phyloP scores from a whole-genome alignment of 2,329 filamentous ascomycete species.

The Colletotrichum spaethianum region DNA sequence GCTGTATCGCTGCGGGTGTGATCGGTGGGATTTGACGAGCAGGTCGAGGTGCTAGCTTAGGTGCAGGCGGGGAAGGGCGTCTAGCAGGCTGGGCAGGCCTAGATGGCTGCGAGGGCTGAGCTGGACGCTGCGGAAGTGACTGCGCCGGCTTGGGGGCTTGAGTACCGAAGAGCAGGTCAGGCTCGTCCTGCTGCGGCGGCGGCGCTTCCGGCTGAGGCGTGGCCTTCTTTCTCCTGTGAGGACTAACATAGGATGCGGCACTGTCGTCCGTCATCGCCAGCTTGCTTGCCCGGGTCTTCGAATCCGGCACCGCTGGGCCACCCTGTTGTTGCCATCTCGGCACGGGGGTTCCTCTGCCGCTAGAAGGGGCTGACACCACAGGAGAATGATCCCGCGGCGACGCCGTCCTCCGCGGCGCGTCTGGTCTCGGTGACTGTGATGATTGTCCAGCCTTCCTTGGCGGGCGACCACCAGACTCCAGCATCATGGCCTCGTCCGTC shows the following conservation, averaged over 20 bases:
- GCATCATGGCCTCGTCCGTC: conserved; percentile 84
- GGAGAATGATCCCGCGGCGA: conserved; percentile 65
- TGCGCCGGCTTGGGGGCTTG: conserved; percentile 53
- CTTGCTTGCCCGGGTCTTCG: conserved; percentile 76
- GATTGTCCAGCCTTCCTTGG: conserved; percentile 55
- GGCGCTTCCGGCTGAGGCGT: conserved; percentile 59
- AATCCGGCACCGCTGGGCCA: conserved; percentile 60
- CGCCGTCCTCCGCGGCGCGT: conserved; percentile 45
- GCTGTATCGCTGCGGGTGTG: conserved; percentile 77
- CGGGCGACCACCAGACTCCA: conserved; percentile 77
- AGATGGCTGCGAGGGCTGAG: conserved; percentile 55
- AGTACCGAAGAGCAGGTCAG: conserved; percentile 76
- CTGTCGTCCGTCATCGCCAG: conserved; percentile 84
- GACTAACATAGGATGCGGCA: conserved; percentile 88
- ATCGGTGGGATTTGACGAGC: conserved; percentile 76
- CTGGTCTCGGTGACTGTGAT: conserved; percentile 51
- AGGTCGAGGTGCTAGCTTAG: conserved; percentile 62
- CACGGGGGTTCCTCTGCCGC: conserved; percentile 59
- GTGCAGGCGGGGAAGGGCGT: conserved; percentile 51
- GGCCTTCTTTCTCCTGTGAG: conserved; percentile 82
- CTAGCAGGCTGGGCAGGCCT: conserved; percentile 50
- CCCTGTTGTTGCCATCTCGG: conserved; percentile 76
- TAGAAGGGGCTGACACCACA: conserved; percentile 58
- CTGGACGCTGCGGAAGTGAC: conserved; percentile 54
- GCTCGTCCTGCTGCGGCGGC: conserved; percentile 62